Evolutionary conservation across 169 alveolate species (phyloP).

Genomic region (Plasmodium inui): DNA sequence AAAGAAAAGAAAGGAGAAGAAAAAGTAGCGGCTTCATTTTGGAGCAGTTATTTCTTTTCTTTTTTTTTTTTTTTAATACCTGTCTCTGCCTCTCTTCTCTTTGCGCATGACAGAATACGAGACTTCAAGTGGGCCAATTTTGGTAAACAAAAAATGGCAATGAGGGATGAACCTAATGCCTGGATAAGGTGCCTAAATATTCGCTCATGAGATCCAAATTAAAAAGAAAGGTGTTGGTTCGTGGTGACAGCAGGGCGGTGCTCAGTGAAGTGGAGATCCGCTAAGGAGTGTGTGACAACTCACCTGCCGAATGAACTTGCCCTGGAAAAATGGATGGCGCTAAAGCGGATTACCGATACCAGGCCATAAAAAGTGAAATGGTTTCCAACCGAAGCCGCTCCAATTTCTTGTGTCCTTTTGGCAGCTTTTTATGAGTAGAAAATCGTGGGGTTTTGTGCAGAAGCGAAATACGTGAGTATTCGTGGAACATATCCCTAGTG

Average conservation of each 20-base stretch:
- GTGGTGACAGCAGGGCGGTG: constrained; percentile 93
- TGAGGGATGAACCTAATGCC: constrained; percentile 94
- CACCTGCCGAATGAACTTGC: constrained; percentile 94
- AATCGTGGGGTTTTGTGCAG: constrained; percentile 82
- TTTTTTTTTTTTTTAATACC: background rate
- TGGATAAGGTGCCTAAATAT: constrained; percentile 93
- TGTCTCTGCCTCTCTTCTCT: background rate
- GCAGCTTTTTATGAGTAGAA: constrained; percentile 31
- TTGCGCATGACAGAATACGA: constrained; percentile 73
- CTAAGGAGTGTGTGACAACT: constrained; percentile 94
- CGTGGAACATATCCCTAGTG: constrained; percentile 93
- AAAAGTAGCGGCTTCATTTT: background rate
- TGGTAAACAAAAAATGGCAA: constrained; percentile 93
- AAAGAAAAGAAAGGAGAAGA: background rate
- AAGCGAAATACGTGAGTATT: constrained; percentile 92
- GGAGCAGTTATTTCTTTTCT: background rate
- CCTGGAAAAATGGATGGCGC: constrained; percentile 93
- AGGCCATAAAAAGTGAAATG: constrained; percentile 78
- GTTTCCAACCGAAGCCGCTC: background rate
- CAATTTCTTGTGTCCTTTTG: background rate
- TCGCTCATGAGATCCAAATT: constrained; percentile 90
- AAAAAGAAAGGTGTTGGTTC: constrained; percentile 90
- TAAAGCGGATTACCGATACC: constrained; percentile 93
- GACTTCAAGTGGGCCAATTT: constrained; percentile 92
- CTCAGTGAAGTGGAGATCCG: constrained; percentile 94